Evolutionary conservation across 2,329 filamentous ascomycete species (phyloP), one percentile per base, ranked within the genome.

Genomic region (Pleomassaria siparia): DNA sequence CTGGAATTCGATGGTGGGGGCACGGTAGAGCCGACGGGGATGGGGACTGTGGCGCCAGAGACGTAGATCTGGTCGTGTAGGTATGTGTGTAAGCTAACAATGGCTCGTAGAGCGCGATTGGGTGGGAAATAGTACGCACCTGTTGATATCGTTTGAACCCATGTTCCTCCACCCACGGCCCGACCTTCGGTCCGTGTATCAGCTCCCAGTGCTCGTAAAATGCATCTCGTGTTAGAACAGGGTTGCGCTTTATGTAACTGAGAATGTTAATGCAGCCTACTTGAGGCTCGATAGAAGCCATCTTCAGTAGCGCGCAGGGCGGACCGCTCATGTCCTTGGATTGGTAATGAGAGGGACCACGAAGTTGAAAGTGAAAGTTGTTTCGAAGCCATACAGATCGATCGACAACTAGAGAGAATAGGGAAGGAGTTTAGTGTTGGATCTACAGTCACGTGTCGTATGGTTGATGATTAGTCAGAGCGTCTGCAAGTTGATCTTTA

Each of bases 191-290:
- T 3, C 56, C 66, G 47, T 71, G 67, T 5, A 65, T 50, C 11
- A 64, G 53, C 43, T 66, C 61, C 67, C 67, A 72, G 52, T 69
- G 66, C 37, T 63, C 47, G 59, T 69, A 69, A 55, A 71, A 70
- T 40, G 68, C 51, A 10, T 55, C 63, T 16, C 46, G 59, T 6
- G 60, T 64, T 18, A 69, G 47, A 29, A 54, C 49, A n/a, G 55
- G 61, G 20, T 63, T 60, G 15, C 66, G 61, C 40, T 56, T 60
- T 43, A 67, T 59, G 50, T 57, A 58, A 9, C 44, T 51, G 15
- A 60, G 10, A 30, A 61, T 49, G 24, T 61, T 51, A 12, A 57
- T 49, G 36, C 32, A 46, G 12, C 32, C 22, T 36, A n/a, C n/a
- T n/a, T n/a, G n/a, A n/a, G n/a, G n/a, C n/a, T n/a, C n/a, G n/a